A percentile compares a stretch with the other conserved stretches of the same genome.
These are phyloP conservation scores for Boletus subparvulus DNA, from an alignment of 768 basidiomycete species.

Conservation along the genomic window DNA sequence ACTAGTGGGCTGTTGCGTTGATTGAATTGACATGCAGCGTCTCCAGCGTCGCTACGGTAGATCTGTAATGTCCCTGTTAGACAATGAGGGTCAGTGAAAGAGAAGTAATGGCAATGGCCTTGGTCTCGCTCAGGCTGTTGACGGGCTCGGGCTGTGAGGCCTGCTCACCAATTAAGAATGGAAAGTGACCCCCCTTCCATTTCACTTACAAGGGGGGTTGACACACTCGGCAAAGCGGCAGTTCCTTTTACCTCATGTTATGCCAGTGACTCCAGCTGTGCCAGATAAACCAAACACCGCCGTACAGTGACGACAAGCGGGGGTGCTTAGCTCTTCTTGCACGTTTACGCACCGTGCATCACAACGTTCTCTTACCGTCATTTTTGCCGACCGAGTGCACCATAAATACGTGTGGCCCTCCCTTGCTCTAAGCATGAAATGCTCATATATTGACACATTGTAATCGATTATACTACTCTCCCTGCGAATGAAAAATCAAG, in stretches of 20 bases:
- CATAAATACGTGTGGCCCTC: neutral
- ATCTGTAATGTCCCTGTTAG: slow-evolving; percentile 19
- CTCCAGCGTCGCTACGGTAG: slow-evolving; percentile 21
- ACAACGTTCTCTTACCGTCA: neutral
- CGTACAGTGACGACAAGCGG: neutral
- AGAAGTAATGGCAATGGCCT: slow-evolving; percentile 18
- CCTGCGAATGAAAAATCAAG: slow-evolving; percentile 9
- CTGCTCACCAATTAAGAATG: slow-evolving; percentile 21
- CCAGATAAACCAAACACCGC: neutral
- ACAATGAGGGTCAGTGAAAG: slow-evolving; percentile 21
- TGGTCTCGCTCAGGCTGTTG: slow-evolving; percentile 23
- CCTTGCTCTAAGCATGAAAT: neutral
- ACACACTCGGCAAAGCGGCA: neutral
- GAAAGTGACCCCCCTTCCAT: slow-evolving; percentile 29
- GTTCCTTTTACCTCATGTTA: neutral
- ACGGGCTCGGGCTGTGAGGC: slow-evolving; percentile 23
- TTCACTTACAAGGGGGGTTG: slow-evolving; percentile 16
- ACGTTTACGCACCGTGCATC: slow-evolving; percentile 18
- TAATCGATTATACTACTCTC: slow-evolving; percentile 15
- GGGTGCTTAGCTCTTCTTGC: neutral
- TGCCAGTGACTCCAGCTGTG: too few species aligned
- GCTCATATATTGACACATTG: slow-evolving; percentile 13
- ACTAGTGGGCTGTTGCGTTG: slow-evolving; percentile 27
- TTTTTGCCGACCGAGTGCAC: neutral
- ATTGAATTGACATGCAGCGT: slow-evolving; percentile 28